These are phyloP conservation scores for Ascodesmis nigricans DNA, from an alignment of 495 filamentous ascomycete species.

Conservation along the genomic window DNA sequence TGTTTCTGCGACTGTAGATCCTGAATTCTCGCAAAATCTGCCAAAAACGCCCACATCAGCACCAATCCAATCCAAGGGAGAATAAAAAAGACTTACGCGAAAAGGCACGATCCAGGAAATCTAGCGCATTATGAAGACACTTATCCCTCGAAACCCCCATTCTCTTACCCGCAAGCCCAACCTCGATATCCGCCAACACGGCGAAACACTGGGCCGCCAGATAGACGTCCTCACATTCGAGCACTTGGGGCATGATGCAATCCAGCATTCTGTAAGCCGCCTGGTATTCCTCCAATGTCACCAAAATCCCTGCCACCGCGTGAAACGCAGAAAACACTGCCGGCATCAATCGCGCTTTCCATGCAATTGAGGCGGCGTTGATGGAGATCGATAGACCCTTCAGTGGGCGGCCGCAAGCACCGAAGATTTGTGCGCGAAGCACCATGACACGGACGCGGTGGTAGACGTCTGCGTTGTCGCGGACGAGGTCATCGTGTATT, in stretches of 20 bases:
- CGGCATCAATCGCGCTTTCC: slow-evolving; percentile 46
- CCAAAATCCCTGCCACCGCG: slow-evolving; percentile 44
- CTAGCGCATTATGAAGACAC: slow-evolving; percentile 39
- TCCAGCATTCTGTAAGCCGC: slow-evolving; percentile 44
- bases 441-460: slow-evolving; percentile 54
- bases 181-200: slow-evolving; percentile 57
- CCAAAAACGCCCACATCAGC: background rate
- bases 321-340: slow-evolving; percentile 59
- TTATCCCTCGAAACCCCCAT: slow-evolving; percentile 27
- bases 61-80: background rate
- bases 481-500: slow-evolving; percentile 39
- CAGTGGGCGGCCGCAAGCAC: slow-evolving; percentile 41
- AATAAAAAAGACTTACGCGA: slow-evolving; percentile 4
- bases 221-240: slow-evolving; percentile 48
- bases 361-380: slow-evolving; percentile 54
- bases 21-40: slow-evolving; percentile 46
- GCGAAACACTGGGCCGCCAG: slow-evolving; percentile 48
- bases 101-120: slow-evolving; percentile 45
- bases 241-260: slow-evolving; percentile 56
- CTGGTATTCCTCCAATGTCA: slow-evolving; percentile 50
- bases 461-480: slow-evolving; percentile 50
- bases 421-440: slow-evolving; percentile 52
- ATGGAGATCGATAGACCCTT: slow-evolving; percentile 67
- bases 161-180: slow-evolving; percentile 43
- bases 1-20: slow-evolving; percentile 56